Base-by-base conservation (phyloP, 106 monocot genomes). In the Apostasia shenzhenica region DNA sequence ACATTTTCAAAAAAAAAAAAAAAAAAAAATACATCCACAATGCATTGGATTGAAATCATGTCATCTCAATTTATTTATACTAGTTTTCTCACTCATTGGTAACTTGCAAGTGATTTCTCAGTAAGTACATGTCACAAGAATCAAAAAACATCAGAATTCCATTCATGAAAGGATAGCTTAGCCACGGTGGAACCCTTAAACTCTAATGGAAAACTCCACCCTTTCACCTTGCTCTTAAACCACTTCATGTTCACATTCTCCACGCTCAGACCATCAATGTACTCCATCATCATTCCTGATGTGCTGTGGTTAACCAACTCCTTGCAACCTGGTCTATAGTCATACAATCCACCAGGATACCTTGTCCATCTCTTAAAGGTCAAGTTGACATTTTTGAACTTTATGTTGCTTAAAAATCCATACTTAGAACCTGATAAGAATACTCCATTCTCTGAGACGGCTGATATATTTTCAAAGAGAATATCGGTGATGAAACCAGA, bases 301-400 rank as follows among this genome's bases (percentile, higher is more conserved):
- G 81, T 81, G 56, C 45, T 75, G 74, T 93, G 97, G 8, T 67
- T 74, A 38, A 93, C 97, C 49, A 99, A 40, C 2, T 74, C 89
- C 69, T 78, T 75, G 61, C 97, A 99, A 51, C 92, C 97, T 7
- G 97, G 97, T 41, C 97, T 76, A 67, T 99, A 92, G 56, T 99
- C 97, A 41, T 76, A 80, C 48, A 87, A 59, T 55, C 87, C 87
- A 4, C 81, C 97, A 3, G 86, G 26, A 72, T 83, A 89, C 0
- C 59, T 13, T 8, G 89, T 90, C 84, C 89, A 90, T 57, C 89
- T 76, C 60, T 61, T 79, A 66, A 76, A 93, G 6, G 87, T 90
- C 42, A 99, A 54, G 67, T 84, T 76, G 8, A 99, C 73, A 63
- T 93, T 88, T 40, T 50, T 80, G 55, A 99, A 99, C 14, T 70